phyloP scores from a whole-genome alignment of 257 asterid genomes.

The Plantago elongata region DNA sequence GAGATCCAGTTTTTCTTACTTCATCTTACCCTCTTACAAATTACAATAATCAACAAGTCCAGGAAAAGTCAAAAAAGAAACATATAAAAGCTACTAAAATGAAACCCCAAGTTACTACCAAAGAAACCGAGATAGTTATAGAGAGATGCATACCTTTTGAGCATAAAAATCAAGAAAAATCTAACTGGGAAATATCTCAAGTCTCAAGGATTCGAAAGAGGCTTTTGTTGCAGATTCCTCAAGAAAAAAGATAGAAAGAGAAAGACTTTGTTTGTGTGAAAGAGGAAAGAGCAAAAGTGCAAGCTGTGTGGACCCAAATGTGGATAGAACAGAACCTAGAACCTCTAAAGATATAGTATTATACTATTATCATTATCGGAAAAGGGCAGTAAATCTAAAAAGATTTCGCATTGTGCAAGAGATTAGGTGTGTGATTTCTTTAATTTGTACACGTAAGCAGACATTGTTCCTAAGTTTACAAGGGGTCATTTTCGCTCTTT shows the following conservation, averaged over 20 bases:
- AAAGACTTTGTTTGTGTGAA: slow-evolving; percentile 4
- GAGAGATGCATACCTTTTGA: slow-evolving; percentile 12
- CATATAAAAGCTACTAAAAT: too few relatives aligned
- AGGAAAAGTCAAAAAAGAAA: background rate
- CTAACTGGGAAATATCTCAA: slow-evolving; percentile 6
- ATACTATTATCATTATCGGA: background rate
- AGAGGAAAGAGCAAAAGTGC: slow-evolving; percentile 37
- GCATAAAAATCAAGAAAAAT: slow-evolving; percentile 24
- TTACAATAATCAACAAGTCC: background rate
- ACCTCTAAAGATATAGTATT: slow-evolving; percentile 19
- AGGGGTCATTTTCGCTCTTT: too few relatives aligned
- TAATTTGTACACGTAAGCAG: too few relatives aligned
- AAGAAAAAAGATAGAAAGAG: slow-evolving; percentile 18
- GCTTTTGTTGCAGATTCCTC: slow-evolving; percentile 6
- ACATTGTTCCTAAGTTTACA: too few relatives aligned
- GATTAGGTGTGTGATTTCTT: too few relatives aligned
- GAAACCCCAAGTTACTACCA: background rate
- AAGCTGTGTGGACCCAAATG: slow-evolving; percentile 50
- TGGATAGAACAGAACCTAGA: slow-evolving; percentile 38
- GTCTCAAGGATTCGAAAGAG: background rate
- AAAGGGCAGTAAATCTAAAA: too few relatives aligned
- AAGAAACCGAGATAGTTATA: background rate
- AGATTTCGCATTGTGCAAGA: too few relatives aligned
- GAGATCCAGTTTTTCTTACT: slow-evolving; percentile 14
- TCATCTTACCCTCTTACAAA: too few relatives aligned